A percentile compares a stretch with the other conserved stretches of the same genome.
These are phyloP conservation scores for Phaeotremella skinneri DNA, from an alignment of 768 basidiomycete species.

Conservation along the genomic window DNA sequence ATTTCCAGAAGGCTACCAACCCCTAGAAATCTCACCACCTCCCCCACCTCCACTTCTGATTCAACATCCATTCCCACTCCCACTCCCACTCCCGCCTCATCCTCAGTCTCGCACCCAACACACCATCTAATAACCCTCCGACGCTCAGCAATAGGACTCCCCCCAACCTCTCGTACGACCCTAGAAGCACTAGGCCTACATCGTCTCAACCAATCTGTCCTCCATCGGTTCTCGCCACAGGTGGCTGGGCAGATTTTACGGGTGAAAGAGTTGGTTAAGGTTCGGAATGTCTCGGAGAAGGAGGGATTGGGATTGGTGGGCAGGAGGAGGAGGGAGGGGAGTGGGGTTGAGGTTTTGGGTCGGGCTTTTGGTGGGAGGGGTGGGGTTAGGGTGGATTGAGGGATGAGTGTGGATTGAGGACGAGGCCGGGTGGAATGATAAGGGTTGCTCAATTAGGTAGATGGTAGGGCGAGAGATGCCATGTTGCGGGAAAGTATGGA, in stretches of 20 bases:
- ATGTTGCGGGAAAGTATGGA: no score
- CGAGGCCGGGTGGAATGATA: not conserved
- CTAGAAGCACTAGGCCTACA: slow-evolving; percentile 73
- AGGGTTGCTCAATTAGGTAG: no score
- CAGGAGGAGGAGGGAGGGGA: slow-evolving; percentile 36
- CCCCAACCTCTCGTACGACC: slow-evolving; percentile 67
- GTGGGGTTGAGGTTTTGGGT: slow-evolving; percentile 37
- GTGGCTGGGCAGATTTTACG: slow-evolving; percentile 79
- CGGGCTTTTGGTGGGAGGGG: slow-evolving; percentile 31
- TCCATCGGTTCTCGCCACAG: slow-evolving; percentile 68
- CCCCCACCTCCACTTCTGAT: not conserved
- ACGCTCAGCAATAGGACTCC: slow-evolving; percentile 81
- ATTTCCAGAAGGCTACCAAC: no score
- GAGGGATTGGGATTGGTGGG: slow-evolving; percentile 32
- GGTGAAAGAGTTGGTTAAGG: slow-evolving; percentile 86
- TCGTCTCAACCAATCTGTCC: slow-evolving; percentile 79
- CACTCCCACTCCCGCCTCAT: slow-evolving; percentile 11
- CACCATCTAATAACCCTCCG: slow-evolving; percentile 87
- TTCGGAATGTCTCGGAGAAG: slow-evolving; percentile 69
- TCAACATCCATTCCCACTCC: slow-evolving; percentile 1
- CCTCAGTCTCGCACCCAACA: slow-evolving; percentile 52
- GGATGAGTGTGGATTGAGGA: not conserved
- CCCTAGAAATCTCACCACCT: slow-evolving; percentile 9
- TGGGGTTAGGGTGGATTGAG: not conserved
- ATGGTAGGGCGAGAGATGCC: no score